A percentile compares a stretch with the other conserved stretches of the same genome.
Conservation (phyloP, 495 filamentous ascomycete genomes). For the Lophium mytilinum region DNA sequence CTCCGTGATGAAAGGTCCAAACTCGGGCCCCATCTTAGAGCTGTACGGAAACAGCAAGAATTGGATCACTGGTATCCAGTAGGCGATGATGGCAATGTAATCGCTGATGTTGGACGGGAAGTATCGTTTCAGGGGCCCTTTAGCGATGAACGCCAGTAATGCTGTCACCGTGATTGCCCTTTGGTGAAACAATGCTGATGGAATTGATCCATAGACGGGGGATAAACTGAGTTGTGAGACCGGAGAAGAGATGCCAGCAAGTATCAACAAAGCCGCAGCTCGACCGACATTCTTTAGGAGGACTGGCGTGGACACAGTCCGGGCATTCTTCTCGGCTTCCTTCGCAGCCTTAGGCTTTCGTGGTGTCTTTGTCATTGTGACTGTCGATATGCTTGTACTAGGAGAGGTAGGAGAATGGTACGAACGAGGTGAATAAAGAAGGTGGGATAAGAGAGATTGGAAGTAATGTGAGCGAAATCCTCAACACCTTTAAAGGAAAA, state of each 20-base stretch:
- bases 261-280: slow-evolving; percentile 43
- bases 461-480: too few relatives aligned
- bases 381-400: too few relatives aligned
- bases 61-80: slow-evolving; percentile 66
- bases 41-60: slow-evolving; percentile 59
- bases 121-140: slow-evolving; percentile 39
- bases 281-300: slow-evolving; percentile 14
- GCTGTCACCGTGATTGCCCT: slow-evolving; percentile 55
- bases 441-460: too few relatives aligned
- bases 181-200: slow-evolving; percentile 61
- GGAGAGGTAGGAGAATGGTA: too few relatives aligned
- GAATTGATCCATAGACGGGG: slow-evolving; percentile 78
- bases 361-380: slow-evolving; percentile 1
- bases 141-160: slow-evolving; percentile 53
- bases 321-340: slow-evolving; percentile 17
- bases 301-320: slow-evolving; percentile 8
- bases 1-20: slow-evolving; percentile 71
- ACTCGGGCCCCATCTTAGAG: slow-evolving; percentile 51
- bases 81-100: slow-evolving; percentile 58
- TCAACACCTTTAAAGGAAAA: too few relatives aligned
- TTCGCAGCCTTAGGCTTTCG: slow-evolving; percentile 22
- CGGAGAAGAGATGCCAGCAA: slow-evolving; percentile 66
- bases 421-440: too few relatives aligned
- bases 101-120: slow-evolving; percentile 36
- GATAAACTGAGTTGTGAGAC: slow-evolving; percentile 67